Evolutionary conservation across 176 grass and related monocot species (phyloP).

Genomic region (Panicum miliaceum): DNA sequence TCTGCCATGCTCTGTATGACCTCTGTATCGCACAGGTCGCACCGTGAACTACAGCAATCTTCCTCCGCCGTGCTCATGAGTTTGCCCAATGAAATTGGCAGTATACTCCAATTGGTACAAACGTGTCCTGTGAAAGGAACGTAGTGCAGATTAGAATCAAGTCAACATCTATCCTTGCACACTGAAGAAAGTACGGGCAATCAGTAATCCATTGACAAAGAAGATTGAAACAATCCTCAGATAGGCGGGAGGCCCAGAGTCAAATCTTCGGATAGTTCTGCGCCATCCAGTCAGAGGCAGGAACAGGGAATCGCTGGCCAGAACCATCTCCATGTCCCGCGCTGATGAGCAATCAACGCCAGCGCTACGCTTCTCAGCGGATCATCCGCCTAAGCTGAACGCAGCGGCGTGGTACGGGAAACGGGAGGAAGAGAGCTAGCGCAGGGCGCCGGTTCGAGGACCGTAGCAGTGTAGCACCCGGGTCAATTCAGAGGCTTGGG

Average conservation of each 20-base stretch:
- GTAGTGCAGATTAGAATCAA: conserved; percentile 6
- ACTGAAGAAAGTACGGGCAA: background rate
- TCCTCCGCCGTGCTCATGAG: conserved; percentile 13
- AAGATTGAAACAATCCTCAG: background rate
- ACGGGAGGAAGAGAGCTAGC: background rate
- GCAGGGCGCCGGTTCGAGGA: background rate
- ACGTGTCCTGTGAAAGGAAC: conserved; percentile 17
- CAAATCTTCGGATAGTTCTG: background rate
- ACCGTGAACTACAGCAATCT: conserved; percentile 42
- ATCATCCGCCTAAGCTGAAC: too few relatives aligned
- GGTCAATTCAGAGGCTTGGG: background rate
- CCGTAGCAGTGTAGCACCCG: background rate
- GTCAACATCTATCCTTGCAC: background rate
- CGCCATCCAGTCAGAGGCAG: background rate
- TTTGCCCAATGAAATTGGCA: conserved; percentile 20
- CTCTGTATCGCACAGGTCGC: conserved; percentile 60
- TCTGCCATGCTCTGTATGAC: conserved; percentile 54
- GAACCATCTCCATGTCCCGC: conserved; percentile 1
- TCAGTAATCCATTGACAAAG: background rate
- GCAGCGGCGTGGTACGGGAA: too few relatives aligned
- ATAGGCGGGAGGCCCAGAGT: background rate
- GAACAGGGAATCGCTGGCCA: background rate
- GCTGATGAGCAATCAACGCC: background rate
- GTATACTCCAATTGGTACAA: conserved; percentile 2
- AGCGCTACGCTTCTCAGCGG: too few relatives aligned